Evolutionary conservation across 805 yeast species (phyloP), one percentile per base, ranked within the genome.

Genomic region (Sugiyamaella smithiae): DNA sequence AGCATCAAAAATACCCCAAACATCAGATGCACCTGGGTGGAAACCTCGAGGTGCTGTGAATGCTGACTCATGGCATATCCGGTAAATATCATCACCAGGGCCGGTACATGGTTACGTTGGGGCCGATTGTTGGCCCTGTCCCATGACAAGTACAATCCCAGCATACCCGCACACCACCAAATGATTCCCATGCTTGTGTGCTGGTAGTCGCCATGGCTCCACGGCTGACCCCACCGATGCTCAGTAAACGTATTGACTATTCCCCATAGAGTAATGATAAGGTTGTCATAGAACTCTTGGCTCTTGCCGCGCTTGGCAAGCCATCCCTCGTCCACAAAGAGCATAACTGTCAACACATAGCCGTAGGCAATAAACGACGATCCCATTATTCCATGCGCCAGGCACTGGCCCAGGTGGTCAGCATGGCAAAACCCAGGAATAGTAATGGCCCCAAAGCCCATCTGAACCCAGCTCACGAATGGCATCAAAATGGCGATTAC

Each of bases 361-460:
- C 97, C 96, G 64, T 91, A 91, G 3, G 75, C 67, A 8, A 91
- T 76, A 58, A 91, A 91, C 0, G 95, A 84, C 20, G 87, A 77
- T 0, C 98, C 98, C 98, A 91, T 91, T 52, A 91, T 87, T 3
- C 97, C 97, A 65, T 91, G 98, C 0, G 98, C 98, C 35, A 89
- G 78, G 66, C 98, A 91, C 67, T 91, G 98, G 20, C 98, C 98
- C 0, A 95, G 82, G 59, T 87, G 93, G 29, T 66, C 73, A 28
- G 60, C 68, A 57, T 88, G 81, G 67, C 98, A 91, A 66, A 89
- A 91, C 1, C 96, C 97, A 55, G 88, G 78, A 54, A 89, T 62
- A 1, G 96, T 85, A 40, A 87, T 83, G 4, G 91, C 88, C 0
- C 95, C 91, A 69, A 91, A 68, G 45, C 89, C 81, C 26, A 79